Evolutionary conservation across 2,329 filamentous ascomycete genomes (phyloP), one percentile per base, ranked within the genome.

Genomic region (Talaromyces amestolkiae): DNA sequence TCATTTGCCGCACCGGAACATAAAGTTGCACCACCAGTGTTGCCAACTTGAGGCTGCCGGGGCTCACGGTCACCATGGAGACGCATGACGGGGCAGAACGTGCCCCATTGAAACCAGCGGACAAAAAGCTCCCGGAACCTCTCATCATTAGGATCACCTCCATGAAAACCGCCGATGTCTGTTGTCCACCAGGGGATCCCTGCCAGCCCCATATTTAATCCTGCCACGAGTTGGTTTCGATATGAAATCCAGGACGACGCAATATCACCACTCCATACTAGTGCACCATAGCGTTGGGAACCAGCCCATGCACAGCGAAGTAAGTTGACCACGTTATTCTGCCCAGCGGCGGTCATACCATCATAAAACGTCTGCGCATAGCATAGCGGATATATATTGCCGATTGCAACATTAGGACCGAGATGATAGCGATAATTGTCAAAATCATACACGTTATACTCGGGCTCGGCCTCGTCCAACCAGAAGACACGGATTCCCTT

Each of bases 141-240:
- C 1, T 78, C 75, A 56, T 88, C 82, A 1, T 78, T 73, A 0
- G 87, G 85, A 66, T 87, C 81, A 0, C 88, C 88, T 8, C 87
- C 87, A 70, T 90, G 87, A 71, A 91, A 90, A 0, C 88, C 88
- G 1, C 88, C 88, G 63, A 90, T 90, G 69, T 90, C 88, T 1
- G 87, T 90, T 0, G 88, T 90, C 86, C 86, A 90, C 87, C 87
- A 89, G 0, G 86, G 83, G 9, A 90, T 81, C 0, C 88, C 88
- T 0, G 86, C 80, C 3, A 90, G 76, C 0, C 86, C 88, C 84
- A 89, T 89, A 71, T 88, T 88, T 19, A 90, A 76, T 0, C 88
- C 88, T 0, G 88, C 87, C 0, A 85, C 80, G 2, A 90, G 76
- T 72, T 90, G 87, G 66, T 85, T 82, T 2, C 85, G 81, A 60